A percentile compares a stretch with the other conserved stretches of the same genome.
phyloP scores from a whole-genome alignment of 495 filamentous ascomycete species.

The Penicillium coffeae region DNA sequence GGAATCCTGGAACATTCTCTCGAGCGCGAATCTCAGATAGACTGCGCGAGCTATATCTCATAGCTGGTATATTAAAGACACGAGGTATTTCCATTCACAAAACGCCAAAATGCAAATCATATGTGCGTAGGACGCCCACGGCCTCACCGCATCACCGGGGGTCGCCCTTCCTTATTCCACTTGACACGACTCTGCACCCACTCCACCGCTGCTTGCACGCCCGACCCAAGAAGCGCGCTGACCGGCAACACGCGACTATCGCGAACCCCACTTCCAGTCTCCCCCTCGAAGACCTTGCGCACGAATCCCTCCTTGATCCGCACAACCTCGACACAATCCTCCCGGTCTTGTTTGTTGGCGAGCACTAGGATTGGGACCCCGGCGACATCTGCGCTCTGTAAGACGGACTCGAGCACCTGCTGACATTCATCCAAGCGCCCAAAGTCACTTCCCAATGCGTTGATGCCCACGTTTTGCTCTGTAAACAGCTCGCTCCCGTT shows the following conservation, averaged over 20 bases:
- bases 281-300: conserved; percentile 89
- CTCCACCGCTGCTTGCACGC: conserved; percentile 91
- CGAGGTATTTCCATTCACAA: conserved; percentile 5
- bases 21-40: neutral
- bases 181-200: conserved; percentile 87
- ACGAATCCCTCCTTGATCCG: conserved; percentile 95
- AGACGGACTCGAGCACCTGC: conserved; percentile 79
- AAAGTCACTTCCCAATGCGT: conserved; percentile 48
- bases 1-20: too few species aligned
- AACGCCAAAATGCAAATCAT: conserved; percentile 22
- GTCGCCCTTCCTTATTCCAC: conserved; percentile 92
- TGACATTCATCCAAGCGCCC: conserved; percentile 82
- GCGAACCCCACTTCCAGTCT: conserved; percentile 75
- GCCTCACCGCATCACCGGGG: conserved; percentile 84
- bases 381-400: conserved; percentile 78
- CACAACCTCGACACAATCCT: conserved; percentile 96
- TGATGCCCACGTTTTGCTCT: conserved; percentile 34
- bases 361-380: conserved; percentile 89
- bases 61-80: conserved; percentile 19
- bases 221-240: conserved; percentile 84
- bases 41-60: conserved; percentile 1
- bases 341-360: conserved; percentile 96
- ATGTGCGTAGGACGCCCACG: conserved; percentile 1
- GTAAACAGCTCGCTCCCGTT: conserved; percentile 24
- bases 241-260: conserved; percentile 90